Conservation (phyloP, 164 flowering plant genomes). For the Liquidambar formosana region DNA sequence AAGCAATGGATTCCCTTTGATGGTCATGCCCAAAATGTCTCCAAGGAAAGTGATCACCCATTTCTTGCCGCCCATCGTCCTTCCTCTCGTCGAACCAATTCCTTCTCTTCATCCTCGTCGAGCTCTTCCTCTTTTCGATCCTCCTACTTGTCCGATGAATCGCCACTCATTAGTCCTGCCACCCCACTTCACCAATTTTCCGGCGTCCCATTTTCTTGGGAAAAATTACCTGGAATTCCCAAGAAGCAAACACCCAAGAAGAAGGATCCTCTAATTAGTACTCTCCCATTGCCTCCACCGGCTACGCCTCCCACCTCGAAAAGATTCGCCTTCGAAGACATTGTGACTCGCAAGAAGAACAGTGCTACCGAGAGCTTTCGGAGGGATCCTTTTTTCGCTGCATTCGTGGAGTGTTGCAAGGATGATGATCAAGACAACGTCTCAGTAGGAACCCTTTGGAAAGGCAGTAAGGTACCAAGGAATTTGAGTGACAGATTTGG, state of each 20-base stretch:
- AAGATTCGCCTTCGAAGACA: conserved; percentile 5
- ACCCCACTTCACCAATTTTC: conserved; percentile 30
- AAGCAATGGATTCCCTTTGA: too few species aligned
- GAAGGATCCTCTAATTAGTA: conserved; percentile 12
- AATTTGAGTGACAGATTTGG: conserved; percentile 41
- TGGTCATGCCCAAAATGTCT: too few species aligned
- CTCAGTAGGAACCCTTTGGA: conserved; percentile 10
- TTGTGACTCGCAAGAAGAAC: not conserved
- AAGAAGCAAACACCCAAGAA: conserved; percentile 30
- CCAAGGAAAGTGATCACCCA: too few species aligned
- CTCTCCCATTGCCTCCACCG: conserved; percentile 50
- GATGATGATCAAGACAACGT: conserved; percentile 28
- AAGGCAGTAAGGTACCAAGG: conserved; percentile 21
- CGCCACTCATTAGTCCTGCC: conserved; percentile 26
- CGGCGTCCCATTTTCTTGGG: conserved; percentile 74
- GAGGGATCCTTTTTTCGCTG: conserved; percentile 57
- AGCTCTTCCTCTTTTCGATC: conserved; percentile 24
- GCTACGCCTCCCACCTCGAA: conserved; percentile 19
- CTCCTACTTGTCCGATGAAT: conserved; percentile 15
- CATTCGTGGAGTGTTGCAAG: conserved; percentile 53
- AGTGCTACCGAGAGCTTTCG: conserved; percentile 3
- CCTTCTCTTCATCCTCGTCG: conserved; percentile 23
- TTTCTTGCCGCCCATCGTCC: too few species aligned
- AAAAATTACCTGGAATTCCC: conserved; percentile 61
- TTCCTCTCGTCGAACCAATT: not conserved